Evolutionary conservation across 2,329 filamentous ascomycete genomes (phyloP), one percentile per base, ranked within the genome.

Genomic region (Trichoderma simmonsii): DNA sequence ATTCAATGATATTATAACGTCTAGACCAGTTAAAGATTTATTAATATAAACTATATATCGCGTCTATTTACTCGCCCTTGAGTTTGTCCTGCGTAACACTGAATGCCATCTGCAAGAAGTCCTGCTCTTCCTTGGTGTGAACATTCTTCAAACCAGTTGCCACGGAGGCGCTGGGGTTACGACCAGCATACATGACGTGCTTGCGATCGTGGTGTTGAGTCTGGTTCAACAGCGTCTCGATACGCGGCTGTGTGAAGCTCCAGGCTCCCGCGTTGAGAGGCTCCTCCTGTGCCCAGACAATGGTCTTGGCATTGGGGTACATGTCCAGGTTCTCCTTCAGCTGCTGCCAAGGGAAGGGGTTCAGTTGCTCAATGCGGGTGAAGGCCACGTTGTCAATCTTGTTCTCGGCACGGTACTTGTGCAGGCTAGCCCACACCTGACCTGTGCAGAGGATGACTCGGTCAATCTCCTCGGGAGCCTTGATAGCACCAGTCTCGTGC

Each of bases 331-430:
- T 98, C 83, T 98, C 95, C 86, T 93, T 93, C 70, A 99, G 90
- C 83, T 96, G 94, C 78, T 95, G 91, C 95, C 96, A 99, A 66
- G 96, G 96, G 93, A 99, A 99, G 79, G 96, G 96, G 86, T 99
- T 95, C 73, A 99, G 89, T 85, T 99, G 96, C 86, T 99, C 96
- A 76, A 99, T 90, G 80, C 96, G 94, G 26, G 95, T 98, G 81
- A 99, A 92, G 79, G 95, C 96, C 24, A 95, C 93, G 81, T 98
- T 92, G 83, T 94, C 94, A 81, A 97, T 89, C 75, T 92, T 91
- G 81, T 97, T 92, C 75, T 94, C 89, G 77, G 92, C 90, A 78
- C 96, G 94, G 88, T 98, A 90, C 86, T 98, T 98, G 85, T 92
- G 87, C 59, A 99, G 90, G 28, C 94, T 91, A 65, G 92, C 91